phyloP scores from a whole-genome alignment of 176 grass and related monocot genomes.

The Phyllostachys edulis region DNA sequence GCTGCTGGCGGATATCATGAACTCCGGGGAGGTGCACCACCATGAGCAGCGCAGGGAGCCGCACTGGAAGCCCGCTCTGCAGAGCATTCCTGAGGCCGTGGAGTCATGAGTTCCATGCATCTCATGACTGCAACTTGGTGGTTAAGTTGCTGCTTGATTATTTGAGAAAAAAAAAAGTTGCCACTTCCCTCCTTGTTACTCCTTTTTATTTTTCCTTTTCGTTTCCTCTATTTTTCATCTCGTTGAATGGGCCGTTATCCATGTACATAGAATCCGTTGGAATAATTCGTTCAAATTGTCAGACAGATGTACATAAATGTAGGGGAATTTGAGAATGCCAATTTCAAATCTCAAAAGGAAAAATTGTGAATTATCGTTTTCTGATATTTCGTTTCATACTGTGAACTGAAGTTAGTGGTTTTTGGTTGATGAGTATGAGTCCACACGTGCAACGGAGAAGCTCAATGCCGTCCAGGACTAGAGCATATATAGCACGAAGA shows the following conservation, averaged over 20 bases:
- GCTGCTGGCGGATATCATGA: slow-evolving; percentile 62
- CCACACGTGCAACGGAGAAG: background rate
- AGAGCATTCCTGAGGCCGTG: slow-evolving; percentile 60
- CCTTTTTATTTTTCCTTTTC: background rate
- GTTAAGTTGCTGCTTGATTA: background rate
- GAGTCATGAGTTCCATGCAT: slow-evolving; percentile 22
- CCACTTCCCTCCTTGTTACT: background rate
- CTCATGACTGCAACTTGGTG: background rate
- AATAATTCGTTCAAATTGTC: background rate
- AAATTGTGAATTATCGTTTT: background rate
- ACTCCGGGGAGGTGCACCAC: slow-evolving; percentile 53
- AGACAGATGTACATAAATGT: background rate
- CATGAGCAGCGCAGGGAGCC: slow-evolving; percentile 24
- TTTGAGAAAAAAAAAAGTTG: background rate
- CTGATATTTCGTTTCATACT: background rate
- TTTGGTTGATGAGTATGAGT: background rate
- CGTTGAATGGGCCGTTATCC: background rate
- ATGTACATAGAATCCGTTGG: background rate
- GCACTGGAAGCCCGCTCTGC: slow-evolving; percentile 63
- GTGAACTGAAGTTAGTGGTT: background rate
- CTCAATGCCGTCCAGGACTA: background rate
- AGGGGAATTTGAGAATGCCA: background rate
- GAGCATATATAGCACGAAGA: background rate
- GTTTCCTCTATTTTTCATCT: background rate
- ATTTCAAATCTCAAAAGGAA: background rate